Evolutionary conservation across 768 basidiomycete genomes (phyloP), one percentile per base, ranked within the genome.

Genomic region (Mycena pura): DNA sequence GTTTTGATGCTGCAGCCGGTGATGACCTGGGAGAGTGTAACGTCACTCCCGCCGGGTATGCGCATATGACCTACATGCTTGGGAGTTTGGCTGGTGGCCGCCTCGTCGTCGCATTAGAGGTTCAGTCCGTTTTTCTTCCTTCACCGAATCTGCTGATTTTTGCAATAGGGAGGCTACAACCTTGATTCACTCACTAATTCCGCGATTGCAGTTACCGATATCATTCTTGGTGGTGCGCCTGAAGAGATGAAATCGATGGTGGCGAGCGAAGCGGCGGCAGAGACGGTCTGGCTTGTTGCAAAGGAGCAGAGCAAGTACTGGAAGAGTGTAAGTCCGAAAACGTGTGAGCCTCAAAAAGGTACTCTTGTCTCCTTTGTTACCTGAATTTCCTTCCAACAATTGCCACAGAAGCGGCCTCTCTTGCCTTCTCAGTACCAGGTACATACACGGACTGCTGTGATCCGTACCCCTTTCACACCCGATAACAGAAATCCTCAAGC

Each of bases 21-120:
- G 97, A 99, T 69, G 86, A 88, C 34, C 82, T 99, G 5, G 97
- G 97, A 32, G 91, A 90, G 76, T 98, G 96, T 68, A 80, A 87
- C 65, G 96, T 99, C 60, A 84, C 92, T 5, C 97, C 97, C 1
- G 84, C 88, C 17, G 97, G 96, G 5, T 99, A 95, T 73, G 95
- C 95, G 0, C 97, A 99, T 68, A 99, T 99, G 96, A 97, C 97
- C 6, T 92, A 98, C 70, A 96, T 99, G 94, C 82, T 99, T 9
- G 85, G 88, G 38, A 87, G 90, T 21, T 80, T 99, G 17, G 96
- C 96, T 22, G 85, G 86, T 8, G 97, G 97, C 3, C 91, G 88
- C 68, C 68, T 99, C 15, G 93, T 96, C 11, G 94, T 96, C 28
- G 96, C 95, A 2, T 84, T 99, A 39, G 97, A 99, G 85, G 96